phyloP scores from a whole-genome alignment of 1,139 yeast genomes.

The Saccharomyces hybrid region DNA sequence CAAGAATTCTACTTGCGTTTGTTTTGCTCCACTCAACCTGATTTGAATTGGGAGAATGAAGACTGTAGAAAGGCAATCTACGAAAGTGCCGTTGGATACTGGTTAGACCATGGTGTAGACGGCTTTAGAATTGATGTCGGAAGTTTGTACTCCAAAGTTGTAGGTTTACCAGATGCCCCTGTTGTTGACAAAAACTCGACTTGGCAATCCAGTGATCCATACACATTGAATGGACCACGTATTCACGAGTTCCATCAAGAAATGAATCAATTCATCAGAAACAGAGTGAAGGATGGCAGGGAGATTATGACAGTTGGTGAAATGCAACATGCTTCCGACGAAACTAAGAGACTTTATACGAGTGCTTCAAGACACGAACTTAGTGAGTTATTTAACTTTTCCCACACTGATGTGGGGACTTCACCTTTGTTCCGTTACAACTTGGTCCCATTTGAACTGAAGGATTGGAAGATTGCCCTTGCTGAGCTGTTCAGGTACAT shows the following conservation, averaged over 20 bases:
- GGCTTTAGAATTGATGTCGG: conserved; percentile 55
- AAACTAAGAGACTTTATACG: conserved; percentile 41
- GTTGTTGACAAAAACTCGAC: conserved; percentile 29
- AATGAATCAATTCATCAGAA: conserved; percentile 32
- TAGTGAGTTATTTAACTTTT: conserved; percentile 47
- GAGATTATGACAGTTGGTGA: conserved; percentile 55
- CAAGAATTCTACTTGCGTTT: conserved; percentile 47
- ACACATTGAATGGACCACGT: conserved; percentile 43
- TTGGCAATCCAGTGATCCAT: conserved; percentile 36
- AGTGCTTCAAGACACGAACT: conserved; percentile 44
- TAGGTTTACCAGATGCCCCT: conserved; percentile 38
- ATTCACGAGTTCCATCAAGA: conserved; percentile 53
- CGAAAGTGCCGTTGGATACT: conserved; percentile 42
- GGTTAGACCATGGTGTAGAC: conserved; percentile 52
- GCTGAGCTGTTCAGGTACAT: conserved; percentile 34
- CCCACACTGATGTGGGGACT: conserved; percentile 41
- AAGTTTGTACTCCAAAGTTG: conserved; percentile 45
- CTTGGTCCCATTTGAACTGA: conserved; percentile 34
- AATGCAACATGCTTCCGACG: conserved; percentile 40
- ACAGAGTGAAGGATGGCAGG: conserved; percentile 40
- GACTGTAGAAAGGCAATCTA: conserved; percentile 46
- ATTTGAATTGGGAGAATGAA: conserved; percentile 53
- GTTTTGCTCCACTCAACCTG: conserved; percentile 50
- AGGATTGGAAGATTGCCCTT: conserved; percentile 41
- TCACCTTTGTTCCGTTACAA: conserved; percentile 34